These are phyloP conservation scores for Rubroshorea leprosula DNA, from an alignment of 345 rosid species.

Conservation along the genomic window DNA sequence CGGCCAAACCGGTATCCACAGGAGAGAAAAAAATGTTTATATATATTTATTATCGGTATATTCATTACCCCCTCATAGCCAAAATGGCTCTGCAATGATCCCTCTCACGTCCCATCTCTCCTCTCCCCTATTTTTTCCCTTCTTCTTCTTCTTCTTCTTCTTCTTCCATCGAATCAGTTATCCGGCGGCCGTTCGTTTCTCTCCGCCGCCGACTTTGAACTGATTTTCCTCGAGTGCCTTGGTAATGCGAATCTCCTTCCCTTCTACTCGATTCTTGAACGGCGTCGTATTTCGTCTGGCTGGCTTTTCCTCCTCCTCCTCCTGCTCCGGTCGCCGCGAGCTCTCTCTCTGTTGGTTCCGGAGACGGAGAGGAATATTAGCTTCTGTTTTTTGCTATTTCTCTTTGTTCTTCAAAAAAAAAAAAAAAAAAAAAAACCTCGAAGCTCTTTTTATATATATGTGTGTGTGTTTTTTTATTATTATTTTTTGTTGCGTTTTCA, in stretches of 20 bases:
- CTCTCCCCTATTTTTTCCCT: no score
- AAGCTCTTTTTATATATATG: conserved; percentile 1
- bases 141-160: no score
- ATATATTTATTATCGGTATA: conserved; percentile 12
- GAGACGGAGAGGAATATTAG: background rate
- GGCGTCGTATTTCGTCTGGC: conserved; percentile 3
- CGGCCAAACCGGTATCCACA: conserved; percentile 22
- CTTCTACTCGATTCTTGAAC: background rate
- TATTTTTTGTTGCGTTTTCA: background rate
- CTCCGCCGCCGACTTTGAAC: conserved; percentile 17
- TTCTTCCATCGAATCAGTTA: conserved; percentile 10
- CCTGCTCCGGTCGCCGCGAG: conserved; percentile 8
- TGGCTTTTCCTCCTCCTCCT: background rate
- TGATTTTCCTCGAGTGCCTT: background rate
- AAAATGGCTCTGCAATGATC: conserved; percentile 25
- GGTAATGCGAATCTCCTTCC: conserved; percentile 3
- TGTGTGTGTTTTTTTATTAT: conserved; percentile 7
- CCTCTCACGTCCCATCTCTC: conserved; percentile 37
- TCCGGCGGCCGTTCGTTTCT: conserved; percentile 21
- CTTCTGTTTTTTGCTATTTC: background rate
- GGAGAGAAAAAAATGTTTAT: conserved; percentile 32
- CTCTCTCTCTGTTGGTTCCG: background rate
- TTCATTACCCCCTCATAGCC: conserved; percentile 14
- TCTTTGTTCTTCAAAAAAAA: no score
- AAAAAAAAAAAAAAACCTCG: background rate